phyloP scores from a whole-genome alignment of 331 rosid species.

The Quercus lobata region DNA sequence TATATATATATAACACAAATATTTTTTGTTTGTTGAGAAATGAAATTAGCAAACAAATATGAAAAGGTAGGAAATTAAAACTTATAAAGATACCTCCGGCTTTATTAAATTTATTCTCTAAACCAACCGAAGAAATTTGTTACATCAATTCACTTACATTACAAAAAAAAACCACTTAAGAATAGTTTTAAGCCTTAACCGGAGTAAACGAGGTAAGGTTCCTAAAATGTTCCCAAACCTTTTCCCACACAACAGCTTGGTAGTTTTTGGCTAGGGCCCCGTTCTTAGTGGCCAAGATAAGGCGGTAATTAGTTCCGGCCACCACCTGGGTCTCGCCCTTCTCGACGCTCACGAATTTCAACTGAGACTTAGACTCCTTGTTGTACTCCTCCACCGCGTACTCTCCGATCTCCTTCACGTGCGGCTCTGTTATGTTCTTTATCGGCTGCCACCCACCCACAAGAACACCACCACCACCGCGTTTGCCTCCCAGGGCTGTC shows the following conservation, averaged over 20 bases:
- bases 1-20: no score
- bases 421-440: constrained; percentile 22
- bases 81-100: no score
- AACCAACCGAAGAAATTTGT: no score
- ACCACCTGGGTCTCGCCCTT: constrained; percentile 57
- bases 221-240: constrained; percentile 33
- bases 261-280: constrained; percentile 13
- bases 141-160: no score
- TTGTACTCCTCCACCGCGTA: constrained; percentile 50
- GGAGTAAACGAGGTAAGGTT: constrained; percentile 47
- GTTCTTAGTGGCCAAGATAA: constrained; percentile 25
- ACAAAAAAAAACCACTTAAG: no score
- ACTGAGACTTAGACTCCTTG: constrained; percentile 18
- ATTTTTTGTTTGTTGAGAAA: no score
- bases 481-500: no score
- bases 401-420: constrained; percentile 47
- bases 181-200: background rate
- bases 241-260: constrained; percentile 49
- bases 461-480: no score
- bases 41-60: no score
- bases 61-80: no score
- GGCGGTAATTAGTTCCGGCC: constrained; percentile 49
- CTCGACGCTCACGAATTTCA: constrained; percentile 30
- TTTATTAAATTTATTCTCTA: no score
- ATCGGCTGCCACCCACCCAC: constrained; percentile 37